Conservation (phyloP, 257 asterid genomes). For the Lycium barbarum region DNA sequence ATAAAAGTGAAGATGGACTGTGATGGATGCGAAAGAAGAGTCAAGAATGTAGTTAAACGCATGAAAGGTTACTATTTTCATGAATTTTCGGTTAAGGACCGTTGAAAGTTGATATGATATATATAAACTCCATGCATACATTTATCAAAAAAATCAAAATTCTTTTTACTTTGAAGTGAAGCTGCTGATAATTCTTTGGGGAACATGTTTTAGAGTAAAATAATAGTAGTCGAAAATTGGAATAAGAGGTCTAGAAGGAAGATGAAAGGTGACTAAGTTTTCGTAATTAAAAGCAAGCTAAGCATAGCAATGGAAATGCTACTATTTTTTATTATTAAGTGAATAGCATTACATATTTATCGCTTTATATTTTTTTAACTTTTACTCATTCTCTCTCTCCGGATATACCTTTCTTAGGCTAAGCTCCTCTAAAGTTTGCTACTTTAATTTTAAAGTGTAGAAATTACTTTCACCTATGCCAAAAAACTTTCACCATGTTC, state of each 20-base stretch:
- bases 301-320: background rate
- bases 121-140: background rate
- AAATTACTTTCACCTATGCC: background rate
- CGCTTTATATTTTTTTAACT: background rate
- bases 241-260: background rate
- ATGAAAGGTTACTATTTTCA: constrained; percentile 59
- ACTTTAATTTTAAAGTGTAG: background rate
- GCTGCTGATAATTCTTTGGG: background rate
- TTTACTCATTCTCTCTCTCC: background rate
- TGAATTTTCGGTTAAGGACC: background rate
- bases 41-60: constrained; percentile 67
- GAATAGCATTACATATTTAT: background rate
- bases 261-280: background rate
- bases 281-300: background rate
- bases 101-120: background rate
- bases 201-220: background rate
- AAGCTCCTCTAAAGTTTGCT: constrained; percentile 14
- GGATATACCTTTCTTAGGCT: background rate
- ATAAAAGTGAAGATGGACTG: constrained; percentile 91
- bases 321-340: background rate
- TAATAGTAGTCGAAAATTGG: background rate
- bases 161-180: background rate
- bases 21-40: constrained; percentile 95
- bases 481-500: background rate
- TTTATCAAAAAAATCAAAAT: background rate